A percentile compares a stretch with the other conserved stretches of the same genome.
Evolutionary conservation across 257 asterid genomes (phyloP).

Genomic region (Nyctanthes arbortristis): DNA sequence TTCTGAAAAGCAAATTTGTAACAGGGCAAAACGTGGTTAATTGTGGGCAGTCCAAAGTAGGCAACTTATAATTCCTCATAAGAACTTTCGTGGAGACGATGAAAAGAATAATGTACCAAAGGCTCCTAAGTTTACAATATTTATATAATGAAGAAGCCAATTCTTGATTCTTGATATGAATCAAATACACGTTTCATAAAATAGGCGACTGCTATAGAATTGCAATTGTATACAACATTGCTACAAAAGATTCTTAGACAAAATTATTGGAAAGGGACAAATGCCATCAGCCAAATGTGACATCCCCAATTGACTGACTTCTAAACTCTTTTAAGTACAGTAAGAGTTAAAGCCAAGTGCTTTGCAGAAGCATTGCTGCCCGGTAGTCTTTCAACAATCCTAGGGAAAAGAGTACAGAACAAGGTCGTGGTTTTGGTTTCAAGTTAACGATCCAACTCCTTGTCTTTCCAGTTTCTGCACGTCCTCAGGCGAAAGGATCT

Average conservation of each 20-base stretch:
- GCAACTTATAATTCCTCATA: too few relatives aligned
- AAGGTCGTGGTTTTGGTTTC: constrained; percentile 52
- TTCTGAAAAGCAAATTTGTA: too few relatives aligned
- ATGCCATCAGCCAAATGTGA: neutral
- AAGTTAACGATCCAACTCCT: constrained; percentile 57
- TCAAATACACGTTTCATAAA: neutral
- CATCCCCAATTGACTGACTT: neutral
- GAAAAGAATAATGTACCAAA: too few relatives aligned
- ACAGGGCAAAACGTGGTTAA: too few relatives aligned
- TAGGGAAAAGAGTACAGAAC: constrained; percentile 58
- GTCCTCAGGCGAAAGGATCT: constrained; percentile 92
- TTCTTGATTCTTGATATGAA: neutral
- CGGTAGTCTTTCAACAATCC: constrained; percentile 65
- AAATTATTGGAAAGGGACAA: neutral
- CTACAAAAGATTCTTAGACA: neutral
- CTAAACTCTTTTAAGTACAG: neutral
- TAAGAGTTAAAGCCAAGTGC: too few relatives aligned
- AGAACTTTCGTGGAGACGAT: too few relatives aligned
- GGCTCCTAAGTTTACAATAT: neutral
- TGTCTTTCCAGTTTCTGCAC: constrained; percentile 76
- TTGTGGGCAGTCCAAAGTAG: too few relatives aligned
- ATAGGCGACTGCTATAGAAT: neutral
- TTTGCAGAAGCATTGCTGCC: neutral
- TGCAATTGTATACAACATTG: neutral
- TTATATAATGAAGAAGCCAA: neutral